Evolutionary conservation across 192 early-diverging fungal genomes (phyloP), one percentile per base, ranked within the genome.

Genomic region (Thamnidium elegans): DNA sequence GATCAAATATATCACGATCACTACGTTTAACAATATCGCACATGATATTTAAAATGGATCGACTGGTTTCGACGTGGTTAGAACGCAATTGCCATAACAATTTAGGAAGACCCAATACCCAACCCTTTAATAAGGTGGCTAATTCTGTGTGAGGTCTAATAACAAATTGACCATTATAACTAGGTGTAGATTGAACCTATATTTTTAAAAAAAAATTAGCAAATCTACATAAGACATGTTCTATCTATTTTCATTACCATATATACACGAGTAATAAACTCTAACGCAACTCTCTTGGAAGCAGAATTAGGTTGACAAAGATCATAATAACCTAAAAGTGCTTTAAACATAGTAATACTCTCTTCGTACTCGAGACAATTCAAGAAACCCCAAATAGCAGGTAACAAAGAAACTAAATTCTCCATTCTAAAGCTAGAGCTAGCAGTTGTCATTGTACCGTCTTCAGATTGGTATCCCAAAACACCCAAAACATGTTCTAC

Each of bases 401-500:
- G 81, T 15, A 85, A 52, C 7, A 85, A 46, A 1, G 72, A 66
- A 4, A 70, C 58, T 13, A 85, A 56, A 69, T 85, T 68, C 36
- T 82, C 75, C 3, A 72, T 44, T 32, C 70, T 73, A 34, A 79
- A 82, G 26, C 74, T 70, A 0, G 71, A 70, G 1, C 75, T 68
- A 1, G 67, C n/a, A 11, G 65, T 65, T 3, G 71, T 71, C 77
- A 84, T 79, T 1, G 17, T 44, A 19, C 55, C 51, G 17, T 54
- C 34, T n/a, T 48, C 9, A 68, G 77, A 75, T 26, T 80, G 70
- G 55, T 63, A 78, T 20, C 79, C 81, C 23, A 89, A 70, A 13
- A 82, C 17, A 14, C 73, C 70, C 32, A 85, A 50, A 3, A 87
- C 78, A 75, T 87, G 84, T 20, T 83, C 75, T 7, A 85, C 79